Evolutionary conservation across 768 basidiomycete species (phyloP).

Genomic region (Pleurotus djamor): DNA sequence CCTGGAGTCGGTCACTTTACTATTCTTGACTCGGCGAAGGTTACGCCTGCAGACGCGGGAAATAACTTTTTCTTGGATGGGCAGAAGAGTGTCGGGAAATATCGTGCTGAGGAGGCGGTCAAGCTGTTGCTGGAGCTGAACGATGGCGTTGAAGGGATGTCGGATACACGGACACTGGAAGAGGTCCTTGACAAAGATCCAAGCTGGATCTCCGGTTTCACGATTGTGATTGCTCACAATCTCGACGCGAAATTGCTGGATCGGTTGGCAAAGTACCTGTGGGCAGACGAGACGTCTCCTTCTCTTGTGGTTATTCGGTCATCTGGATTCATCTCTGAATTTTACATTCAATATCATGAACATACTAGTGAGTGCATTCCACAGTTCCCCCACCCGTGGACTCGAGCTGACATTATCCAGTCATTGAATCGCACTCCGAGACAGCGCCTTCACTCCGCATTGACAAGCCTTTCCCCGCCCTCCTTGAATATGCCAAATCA

Average conservation of each 20-base stretch:
- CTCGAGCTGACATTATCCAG: conserved; percentile 32
- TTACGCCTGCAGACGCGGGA: conserved; percentile 77
- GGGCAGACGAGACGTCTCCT: conserved; percentile 56
- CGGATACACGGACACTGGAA: conserved; percentile 54
- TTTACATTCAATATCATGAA: conserved; percentile 87
- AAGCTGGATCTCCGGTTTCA: conserved; percentile 59
- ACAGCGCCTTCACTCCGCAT: conserved; percentile 75
- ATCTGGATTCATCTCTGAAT: conserved; percentile 87
- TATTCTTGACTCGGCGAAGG: conserved; percentile 66
- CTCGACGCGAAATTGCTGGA: conserved; percentile 54
- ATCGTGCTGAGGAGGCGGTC: conserved; percentile 78
- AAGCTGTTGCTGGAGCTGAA: conserved; percentile 83
- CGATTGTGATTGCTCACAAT: conserved; percentile 86
- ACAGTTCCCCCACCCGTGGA: neutral
- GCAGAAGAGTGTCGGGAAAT: conserved; percentile 65
- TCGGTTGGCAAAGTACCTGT: conserved; percentile 63
- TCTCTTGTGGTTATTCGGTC: conserved; percentile 79
- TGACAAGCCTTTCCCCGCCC: conserved; percentile 83
- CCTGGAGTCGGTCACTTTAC: conserved; percentile 97
- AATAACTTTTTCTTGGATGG: conserved; percentile 96
- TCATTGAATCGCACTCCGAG: conserved; percentile 88
- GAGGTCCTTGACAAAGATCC: conserved; percentile 56
- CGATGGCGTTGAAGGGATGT: conserved; percentile 73
- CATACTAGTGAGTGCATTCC: conserved; percentile 62
- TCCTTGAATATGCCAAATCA: conserved; percentile 65